Conservation (phyloP, 257 asterid species). For the Sherardia arvensis region DNA sequence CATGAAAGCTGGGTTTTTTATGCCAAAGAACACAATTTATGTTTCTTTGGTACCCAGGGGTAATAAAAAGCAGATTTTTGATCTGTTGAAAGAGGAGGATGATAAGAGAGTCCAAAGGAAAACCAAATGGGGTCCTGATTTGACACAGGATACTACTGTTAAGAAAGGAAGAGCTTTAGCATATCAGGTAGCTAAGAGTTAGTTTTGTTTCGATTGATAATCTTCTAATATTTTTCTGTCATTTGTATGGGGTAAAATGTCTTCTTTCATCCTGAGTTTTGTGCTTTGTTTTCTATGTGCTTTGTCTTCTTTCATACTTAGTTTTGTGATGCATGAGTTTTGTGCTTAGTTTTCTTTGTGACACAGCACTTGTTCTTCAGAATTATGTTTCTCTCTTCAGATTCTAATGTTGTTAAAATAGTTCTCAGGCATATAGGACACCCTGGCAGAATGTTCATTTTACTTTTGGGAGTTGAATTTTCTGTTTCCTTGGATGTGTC, state of each 20-base stretch:
- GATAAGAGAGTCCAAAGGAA: constrained; percentile 47
- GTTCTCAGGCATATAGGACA: too few relatives aligned
- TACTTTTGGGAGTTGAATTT: constrained; percentile 31
- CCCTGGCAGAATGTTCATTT: constrained; percentile 25
- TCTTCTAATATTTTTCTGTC: not conserved
- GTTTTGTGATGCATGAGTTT: too few relatives aligned
- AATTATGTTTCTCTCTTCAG: constrained; percentile 2
- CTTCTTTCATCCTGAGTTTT: not conserved
- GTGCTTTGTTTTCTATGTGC: too few relatives aligned
- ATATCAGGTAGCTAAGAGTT: constrained; percentile 54
- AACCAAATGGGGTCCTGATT: constrained; percentile 95
- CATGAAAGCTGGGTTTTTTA: constrained; percentile 67
- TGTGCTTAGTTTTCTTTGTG: not conserved
- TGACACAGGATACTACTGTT: constrained; percentile 53
- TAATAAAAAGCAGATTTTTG: constrained; percentile 47
- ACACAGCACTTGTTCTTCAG: too few relatives aligned
- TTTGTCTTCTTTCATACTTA: too few relatives aligned
- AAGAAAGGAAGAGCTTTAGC: constrained; percentile 76
- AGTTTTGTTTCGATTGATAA: not conserved
- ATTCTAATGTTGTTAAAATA: constrained; percentile 3
- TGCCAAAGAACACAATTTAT: constrained; percentile 79
- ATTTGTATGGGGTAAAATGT: not conserved
- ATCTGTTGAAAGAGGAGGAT: constrained; percentile 42
- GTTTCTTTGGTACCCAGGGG: constrained; percentile 86
- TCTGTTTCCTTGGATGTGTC: constrained; percentile 35